Conservation (phyloP, 257 asterid species). For the Verbascum thapsus region DNA sequence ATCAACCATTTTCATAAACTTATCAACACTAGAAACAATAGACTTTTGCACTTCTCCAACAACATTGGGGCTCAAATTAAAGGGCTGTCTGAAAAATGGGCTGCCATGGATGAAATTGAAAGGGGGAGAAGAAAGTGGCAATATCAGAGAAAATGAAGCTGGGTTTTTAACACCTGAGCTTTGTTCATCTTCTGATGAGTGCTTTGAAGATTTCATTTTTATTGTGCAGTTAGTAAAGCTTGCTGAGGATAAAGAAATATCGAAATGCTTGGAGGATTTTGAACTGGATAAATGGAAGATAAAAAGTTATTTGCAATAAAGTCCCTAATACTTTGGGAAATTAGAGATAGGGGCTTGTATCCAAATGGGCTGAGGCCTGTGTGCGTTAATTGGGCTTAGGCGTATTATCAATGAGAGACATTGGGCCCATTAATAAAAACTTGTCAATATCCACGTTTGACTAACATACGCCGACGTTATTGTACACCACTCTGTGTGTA, state of each 20-base stretch:
- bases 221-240: background rate
- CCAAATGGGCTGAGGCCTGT: background rate
- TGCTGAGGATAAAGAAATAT: constrained; percentile 42
- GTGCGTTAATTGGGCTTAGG: background rate
- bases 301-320: constrained; percentile 7
- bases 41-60: constrained; percentile 47
- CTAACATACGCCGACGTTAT: no score
- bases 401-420: no score
- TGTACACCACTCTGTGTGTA: no score
- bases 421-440: no score
- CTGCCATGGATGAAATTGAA: constrained; percentile 35
- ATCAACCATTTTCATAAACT: constrained; percentile 38
- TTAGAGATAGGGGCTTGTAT: background rate
- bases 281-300: constrained; percentile 32
- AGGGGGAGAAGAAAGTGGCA: constrained; percentile 50
- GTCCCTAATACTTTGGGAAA: no score
- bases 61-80: constrained; percentile 44
- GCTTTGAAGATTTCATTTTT: constrained; percentile 28
- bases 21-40: constrained; percentile 40
- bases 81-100: constrained; percentile 46
- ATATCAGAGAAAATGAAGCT: constrained; percentile 37
- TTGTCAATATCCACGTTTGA: no score
- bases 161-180: constrained; percentile 20
- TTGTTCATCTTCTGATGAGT: constrained; percentile 29
- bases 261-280: constrained; percentile 2